Evolutionary conservation across 2,329 filamentous ascomycete species (phyloP).

Genomic region (Penicillium corylophilum): DNA sequence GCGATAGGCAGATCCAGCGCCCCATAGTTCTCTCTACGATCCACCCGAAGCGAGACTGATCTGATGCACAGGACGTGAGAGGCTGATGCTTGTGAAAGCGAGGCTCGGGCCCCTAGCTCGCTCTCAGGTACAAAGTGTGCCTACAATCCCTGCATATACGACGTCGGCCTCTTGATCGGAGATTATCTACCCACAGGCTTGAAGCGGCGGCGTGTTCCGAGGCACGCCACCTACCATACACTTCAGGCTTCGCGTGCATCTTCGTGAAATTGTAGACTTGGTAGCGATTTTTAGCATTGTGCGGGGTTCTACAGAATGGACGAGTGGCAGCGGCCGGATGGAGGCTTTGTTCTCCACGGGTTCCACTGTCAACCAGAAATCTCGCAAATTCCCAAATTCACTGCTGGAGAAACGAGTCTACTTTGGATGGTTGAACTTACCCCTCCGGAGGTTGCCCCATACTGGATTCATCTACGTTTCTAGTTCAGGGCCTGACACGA

Average conservation of each 20-base stretch:
- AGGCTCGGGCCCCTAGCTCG: background rate
- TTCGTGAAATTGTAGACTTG: background rate
- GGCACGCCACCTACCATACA: background rate
- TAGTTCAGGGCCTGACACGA: background rate
- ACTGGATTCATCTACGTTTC: background rate
- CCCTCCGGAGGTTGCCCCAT: background rate
- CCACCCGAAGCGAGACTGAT: slow-evolving; percentile 11
- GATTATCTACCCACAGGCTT: background rate
- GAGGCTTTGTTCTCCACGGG: background rate
- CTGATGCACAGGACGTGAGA: slow-evolving; percentile 8
- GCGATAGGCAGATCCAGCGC: slow-evolving; percentile 24
- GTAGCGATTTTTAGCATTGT: background rate
- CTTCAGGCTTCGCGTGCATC: background rate
- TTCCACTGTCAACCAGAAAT: background rate
- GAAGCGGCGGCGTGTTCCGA: background rate
- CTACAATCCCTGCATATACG: background rate
- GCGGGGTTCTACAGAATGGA: background rate
- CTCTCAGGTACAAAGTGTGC: background rate
- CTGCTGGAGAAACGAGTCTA: background rate
- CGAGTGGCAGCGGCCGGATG: background rate
- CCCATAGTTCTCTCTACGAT: slow-evolving; percentile 19
- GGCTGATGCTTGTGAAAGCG: background rate
- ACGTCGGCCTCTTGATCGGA: background rate
- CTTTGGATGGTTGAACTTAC: background rate
- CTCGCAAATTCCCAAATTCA: background rate